Evolutionary conservation across 257 asterid genomes (phyloP).

Genomic region (Lithospermum erythrorhizon): DNA sequence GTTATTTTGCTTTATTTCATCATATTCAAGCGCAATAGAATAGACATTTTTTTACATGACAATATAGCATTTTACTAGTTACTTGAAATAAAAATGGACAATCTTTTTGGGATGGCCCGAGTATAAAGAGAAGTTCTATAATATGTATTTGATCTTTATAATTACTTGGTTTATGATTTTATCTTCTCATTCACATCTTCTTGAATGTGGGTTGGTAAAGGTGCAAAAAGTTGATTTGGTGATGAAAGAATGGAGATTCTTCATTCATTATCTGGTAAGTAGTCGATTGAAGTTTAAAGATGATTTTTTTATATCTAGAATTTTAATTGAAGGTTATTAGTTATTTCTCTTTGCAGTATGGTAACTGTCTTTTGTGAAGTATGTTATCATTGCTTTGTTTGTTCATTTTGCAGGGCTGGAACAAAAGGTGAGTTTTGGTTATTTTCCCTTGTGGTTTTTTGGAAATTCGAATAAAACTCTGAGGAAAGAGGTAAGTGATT

Average conservation of each 20-base stretch:
- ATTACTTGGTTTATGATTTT: not conserved
- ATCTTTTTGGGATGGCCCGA: not conserved
- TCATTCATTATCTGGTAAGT: conserved; percentile 2
- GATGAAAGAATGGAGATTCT: not conserved
- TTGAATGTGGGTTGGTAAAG: not conserved
- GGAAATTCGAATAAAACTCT: too few relatives aligned
- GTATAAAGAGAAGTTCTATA: not conserved
- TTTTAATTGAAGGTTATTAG: not conserved
- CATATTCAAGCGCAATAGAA: too few relatives aligned
- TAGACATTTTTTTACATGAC: too few relatives aligned
- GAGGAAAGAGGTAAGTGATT: not conserved
- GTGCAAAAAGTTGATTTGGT: conserved; percentile 2
- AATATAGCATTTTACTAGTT: too few relatives aligned
- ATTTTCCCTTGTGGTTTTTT: not conserved
- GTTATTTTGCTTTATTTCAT: not conserved
- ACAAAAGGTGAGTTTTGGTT: conserved; percentile 40
- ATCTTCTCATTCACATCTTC: not conserved
- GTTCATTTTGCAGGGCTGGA: conserved; percentile 72
- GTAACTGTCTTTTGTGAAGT: not conserved
- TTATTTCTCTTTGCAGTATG: not conserved
- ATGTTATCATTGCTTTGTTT: conserved; percentile 4
- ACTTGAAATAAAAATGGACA: too few relatives aligned
- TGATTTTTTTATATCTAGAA: not conserved
- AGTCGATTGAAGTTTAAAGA: not conserved
- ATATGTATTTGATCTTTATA: not conserved